Evolutionary conservation across 257 asterid species (phyloP).

Genomic region (Paulownia fortunei): DNA sequence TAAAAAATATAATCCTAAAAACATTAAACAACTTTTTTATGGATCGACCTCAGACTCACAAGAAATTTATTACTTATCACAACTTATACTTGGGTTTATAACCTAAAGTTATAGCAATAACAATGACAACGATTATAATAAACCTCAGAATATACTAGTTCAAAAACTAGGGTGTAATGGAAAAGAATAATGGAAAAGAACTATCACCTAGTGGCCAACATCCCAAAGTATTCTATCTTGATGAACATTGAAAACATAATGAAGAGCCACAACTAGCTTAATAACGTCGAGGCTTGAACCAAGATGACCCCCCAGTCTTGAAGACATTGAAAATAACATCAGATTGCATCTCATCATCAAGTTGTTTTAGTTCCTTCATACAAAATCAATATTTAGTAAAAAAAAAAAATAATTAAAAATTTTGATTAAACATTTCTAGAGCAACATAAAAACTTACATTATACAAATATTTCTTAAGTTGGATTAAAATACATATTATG

Average conservation of each 20-base stretch:
- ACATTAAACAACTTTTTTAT: too few species aligned
- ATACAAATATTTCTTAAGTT: neutral
- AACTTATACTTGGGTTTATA: too few species aligned
- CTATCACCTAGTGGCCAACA: constrained; percentile 93
- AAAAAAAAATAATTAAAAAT: neutral
- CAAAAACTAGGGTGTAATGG: too few species aligned
- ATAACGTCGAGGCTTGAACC: constrained; percentile 97
- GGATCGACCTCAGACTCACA: too few species aligned
- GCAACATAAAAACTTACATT: neutral
- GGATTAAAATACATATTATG: neutral
- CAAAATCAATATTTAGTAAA: neutral
- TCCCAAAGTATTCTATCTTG: constrained; percentile 95
- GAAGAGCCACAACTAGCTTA: constrained; percentile 96
- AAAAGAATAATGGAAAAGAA: too few species aligned
- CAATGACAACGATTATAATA: neutral
- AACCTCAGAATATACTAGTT: too few species aligned
- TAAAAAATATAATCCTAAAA: too few species aligned
- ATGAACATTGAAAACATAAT: constrained; percentile 88
- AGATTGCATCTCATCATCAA: constrained; percentile 84
- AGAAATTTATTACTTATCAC: too few species aligned
- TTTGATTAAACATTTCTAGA: too few species aligned
- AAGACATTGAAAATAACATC: constrained; percentile 96
- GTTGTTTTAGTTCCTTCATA: constrained; percentile 87
- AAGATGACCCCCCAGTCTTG: constrained; percentile 96
- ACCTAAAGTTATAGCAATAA: constrained; percentile 19